phyloP scores from a whole-genome alignment of 345 rosid species.

The Excoecaria agallocha region DNA sequence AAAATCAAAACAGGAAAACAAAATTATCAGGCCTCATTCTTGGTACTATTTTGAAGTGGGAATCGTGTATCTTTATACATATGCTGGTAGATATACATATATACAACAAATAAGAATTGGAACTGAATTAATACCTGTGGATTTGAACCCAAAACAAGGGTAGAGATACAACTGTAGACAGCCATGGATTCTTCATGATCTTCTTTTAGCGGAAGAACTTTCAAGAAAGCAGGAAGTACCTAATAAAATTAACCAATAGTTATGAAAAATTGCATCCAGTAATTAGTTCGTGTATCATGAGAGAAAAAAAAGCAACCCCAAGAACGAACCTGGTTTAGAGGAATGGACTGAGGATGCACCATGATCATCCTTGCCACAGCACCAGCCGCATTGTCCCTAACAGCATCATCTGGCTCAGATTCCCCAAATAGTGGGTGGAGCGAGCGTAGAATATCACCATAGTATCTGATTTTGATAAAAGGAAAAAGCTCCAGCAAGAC shows the following conservation, averaged over 20 bases:
- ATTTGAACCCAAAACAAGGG: conserved; percentile 77
- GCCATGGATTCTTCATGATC: conserved; percentile 92
- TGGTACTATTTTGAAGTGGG: neutral
- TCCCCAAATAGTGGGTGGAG: conserved; percentile 89
- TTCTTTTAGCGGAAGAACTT: conserved; percentile 89
- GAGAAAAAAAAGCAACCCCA: neutral
- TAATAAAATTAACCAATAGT: conserved; percentile 28
- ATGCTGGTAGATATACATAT: neutral
- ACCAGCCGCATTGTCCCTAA: conserved; percentile 98
- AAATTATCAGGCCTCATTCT: neutral
- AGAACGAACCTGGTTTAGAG: conserved; percentile 76
- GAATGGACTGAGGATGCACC: conserved; percentile 80
- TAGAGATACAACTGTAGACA: conserved; percentile 75
- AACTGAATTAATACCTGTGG: conserved; percentile 51
- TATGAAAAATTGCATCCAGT: neutral
- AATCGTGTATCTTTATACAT: neutral
- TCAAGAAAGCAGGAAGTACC: conserved; percentile 91
- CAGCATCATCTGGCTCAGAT: conserved; percentile 89
- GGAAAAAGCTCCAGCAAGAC: conserved; percentile 30
- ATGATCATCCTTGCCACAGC: conserved; percentile 98
- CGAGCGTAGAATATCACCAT: conserved; percentile 65
- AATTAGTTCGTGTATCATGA: neutral
- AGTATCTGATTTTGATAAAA: conserved; percentile 56
- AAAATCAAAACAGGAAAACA: neutral
- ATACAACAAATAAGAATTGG: neutral